Evolutionary conservation across 345 rosid genomes (phyloP).

Genomic region (Salix dunnii): DNA sequence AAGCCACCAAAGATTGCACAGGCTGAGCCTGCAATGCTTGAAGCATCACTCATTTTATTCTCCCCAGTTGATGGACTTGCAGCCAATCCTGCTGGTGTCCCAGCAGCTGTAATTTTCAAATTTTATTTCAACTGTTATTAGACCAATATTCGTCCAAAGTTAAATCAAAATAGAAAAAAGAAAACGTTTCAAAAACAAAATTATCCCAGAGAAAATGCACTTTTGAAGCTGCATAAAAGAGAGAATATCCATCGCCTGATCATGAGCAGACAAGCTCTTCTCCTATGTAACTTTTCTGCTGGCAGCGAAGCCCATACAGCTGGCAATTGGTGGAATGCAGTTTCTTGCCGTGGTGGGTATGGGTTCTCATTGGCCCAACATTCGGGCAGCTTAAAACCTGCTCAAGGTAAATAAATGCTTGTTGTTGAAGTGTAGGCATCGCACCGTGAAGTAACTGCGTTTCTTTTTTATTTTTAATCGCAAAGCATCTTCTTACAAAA

Average conservation of each 20-base stretch:
- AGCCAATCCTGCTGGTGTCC: not conserved
- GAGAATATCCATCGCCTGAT: not conserved
- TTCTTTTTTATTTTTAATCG: too few relatives aligned
- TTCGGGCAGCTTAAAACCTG: too few relatives aligned
- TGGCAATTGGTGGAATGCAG: too few relatives aligned
- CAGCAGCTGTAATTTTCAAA: not conserved
- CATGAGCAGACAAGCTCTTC: not conserved
- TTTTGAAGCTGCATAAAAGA: not conserved
- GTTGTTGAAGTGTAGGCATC: too few relatives aligned
- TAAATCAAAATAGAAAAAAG: too few relatives aligned
- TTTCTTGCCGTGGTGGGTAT: not conserved
- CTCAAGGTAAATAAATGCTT: too few relatives aligned
- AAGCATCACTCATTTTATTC: not conserved
- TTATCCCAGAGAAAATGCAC: not conserved
- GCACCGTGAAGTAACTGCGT: too few relatives aligned
- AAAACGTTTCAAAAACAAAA: not conserved
- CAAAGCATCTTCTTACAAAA: too few relatives aligned
- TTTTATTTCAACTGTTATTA: not conserved
- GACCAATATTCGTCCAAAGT: not conserved
- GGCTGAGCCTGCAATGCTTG: not conserved
- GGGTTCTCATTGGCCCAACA: not conserved
- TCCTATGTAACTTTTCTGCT: not conserved
- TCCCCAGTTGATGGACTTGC: not conserved
- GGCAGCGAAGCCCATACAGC: not conserved
- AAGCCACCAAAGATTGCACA: not conserved